These are phyloP conservation scores for Fusarium sp. DNA, from an alignment of 2,329 filamentous ascomycete genomes.

Conservation along the genomic window DNA sequence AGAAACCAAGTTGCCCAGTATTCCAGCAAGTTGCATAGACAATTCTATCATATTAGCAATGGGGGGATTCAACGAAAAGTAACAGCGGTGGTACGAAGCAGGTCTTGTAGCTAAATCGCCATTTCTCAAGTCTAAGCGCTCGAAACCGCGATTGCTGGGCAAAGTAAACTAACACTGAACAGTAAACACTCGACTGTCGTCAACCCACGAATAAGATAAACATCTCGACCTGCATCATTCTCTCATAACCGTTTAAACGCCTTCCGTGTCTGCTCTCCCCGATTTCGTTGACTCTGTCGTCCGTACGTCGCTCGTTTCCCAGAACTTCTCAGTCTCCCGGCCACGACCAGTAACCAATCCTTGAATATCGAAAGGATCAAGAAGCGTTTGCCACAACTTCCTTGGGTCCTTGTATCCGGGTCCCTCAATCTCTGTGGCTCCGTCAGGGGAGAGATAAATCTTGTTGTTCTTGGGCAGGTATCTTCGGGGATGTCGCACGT, in stretches of 20 bases:
- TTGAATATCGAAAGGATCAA: conserved; percentile 55
- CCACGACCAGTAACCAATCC: conserved; percentile 50
- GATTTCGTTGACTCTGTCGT: not conserved
- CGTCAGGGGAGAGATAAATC: conserved; percentile 63
- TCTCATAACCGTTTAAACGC: not conserved
- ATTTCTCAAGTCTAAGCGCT: not conserved
- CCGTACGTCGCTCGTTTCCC: conserved; percentile 43
- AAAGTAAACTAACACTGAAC: not conserved
- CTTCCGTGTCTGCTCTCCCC: conserved; percentile 5
- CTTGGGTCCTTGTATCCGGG: conserved; percentile 62
- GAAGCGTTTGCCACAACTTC: conserved; percentile 54
- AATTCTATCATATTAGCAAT: not conserved
- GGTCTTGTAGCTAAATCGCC: not conserved
- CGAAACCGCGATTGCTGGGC: not conserved
- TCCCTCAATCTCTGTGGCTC: conserved; percentile 60
- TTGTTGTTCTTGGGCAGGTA: conserved; percentile 61
- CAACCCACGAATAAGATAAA: not conserved
- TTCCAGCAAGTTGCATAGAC: too few species aligned
- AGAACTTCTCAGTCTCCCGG: conserved; percentile 49
- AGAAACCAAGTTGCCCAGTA: not conserved
- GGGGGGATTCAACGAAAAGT: not conserved
- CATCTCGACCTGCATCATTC: not conserved
- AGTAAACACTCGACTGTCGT: not conserved
- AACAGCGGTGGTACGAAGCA: not conserved
- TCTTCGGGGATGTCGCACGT: conserved; percentile 61